phyloP scores from a whole-genome alignment of 805 yeast species.

The Zygotorulaspora chibaensis region DNA sequence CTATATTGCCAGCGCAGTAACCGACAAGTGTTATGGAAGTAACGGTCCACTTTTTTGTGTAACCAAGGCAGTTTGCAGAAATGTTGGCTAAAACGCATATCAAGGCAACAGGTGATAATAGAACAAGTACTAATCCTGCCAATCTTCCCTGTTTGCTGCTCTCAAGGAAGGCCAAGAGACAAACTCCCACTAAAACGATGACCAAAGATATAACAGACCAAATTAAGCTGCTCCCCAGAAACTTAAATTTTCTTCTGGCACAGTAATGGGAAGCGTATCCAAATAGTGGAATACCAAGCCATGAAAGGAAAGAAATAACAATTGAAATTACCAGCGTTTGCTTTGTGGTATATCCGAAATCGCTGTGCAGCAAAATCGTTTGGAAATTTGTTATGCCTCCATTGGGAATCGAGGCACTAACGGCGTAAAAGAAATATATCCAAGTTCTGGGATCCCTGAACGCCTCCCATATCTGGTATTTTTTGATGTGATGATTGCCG shows the following conservation, averaged over 20 bases:
- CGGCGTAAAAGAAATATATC: constrained; percentile 41
- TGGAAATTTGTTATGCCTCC: constrained; percentile 53
- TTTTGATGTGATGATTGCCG: constrained; percentile 52
- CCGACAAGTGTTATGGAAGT: constrained; percentile 58
- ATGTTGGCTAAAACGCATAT: constrained; percentile 36
- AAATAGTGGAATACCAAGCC: constrained; percentile 36
- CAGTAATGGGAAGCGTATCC: constrained; percentile 25
- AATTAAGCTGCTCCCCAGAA: constrained; percentile 23
- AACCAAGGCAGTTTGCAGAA: constrained; percentile 59
- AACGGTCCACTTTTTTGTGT: constrained; percentile 63
- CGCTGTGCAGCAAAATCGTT: constrained; percentile 40
- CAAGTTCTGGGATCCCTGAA: constrained; percentile 47
- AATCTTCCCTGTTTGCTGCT: constrained; percentile 35
- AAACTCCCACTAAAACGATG: constrained; percentile 34
- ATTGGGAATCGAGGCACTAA: constrained; percentile 44
- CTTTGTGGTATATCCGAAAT: constrained; percentile 42
- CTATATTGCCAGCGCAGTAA: constrained; percentile 62
- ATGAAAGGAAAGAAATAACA: constrained; percentile 46
- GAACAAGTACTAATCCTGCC: constrained; percentile 38
- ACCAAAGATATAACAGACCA: constrained; percentile 34
- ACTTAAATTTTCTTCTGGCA: constrained; percentile 14
- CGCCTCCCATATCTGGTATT: constrained; percentile 50
- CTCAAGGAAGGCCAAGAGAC: constrained; percentile 43
- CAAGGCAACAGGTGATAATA: constrained; percentile 37
- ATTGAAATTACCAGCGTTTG: constrained; percentile 42